phyloP scores from a whole-genome alignment of 2,329 filamentous ascomycete genomes.

The Mycosphaerella sp. region DNA sequence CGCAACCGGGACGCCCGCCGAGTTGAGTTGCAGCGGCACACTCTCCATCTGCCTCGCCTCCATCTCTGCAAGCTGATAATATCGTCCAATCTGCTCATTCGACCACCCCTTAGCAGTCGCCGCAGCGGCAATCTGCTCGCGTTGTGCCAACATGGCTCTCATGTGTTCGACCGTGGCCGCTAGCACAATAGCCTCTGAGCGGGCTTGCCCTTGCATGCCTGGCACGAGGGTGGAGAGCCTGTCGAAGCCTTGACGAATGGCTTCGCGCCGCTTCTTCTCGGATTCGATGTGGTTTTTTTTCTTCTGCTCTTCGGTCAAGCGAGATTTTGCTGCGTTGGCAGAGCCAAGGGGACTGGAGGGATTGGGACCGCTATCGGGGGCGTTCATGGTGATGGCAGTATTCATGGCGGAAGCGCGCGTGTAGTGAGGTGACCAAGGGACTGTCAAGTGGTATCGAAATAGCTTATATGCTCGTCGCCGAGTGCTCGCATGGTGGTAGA shows the following conservation, averaged over 20 bases:
- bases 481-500: not conserved
- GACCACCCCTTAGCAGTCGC: constrained; percentile 27
- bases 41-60: constrained; percentile 4
- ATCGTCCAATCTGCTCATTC: constrained; percentile 11
- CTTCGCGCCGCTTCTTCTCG: constrained; percentile 61
- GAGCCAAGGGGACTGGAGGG: constrained; percentile 11
- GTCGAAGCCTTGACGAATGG: constrained; percentile 79
- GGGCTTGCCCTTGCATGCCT: constrained; percentile 72
- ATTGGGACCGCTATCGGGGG: not conserved
- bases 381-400: not conserved
- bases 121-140: constrained; percentile 31
- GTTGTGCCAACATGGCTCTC: constrained; percentile 36
- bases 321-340: constrained; percentile 43
- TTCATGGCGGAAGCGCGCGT: not conserved
- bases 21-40: not conserved
- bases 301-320: constrained; percentile 64
- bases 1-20: constrained; percentile 1
- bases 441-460: not conserved
- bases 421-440: not conserved
- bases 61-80: constrained; percentile 11
- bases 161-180: constrained; percentile 47
- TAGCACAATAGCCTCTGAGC: constrained; percentile 80
- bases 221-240: constrained; percentile 73
- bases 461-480: not conserved
- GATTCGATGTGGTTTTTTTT: constrained; percentile 68